Conservation (phyloP, 2,329 filamentous ascomycete species). For the Talaromyces sp. region DNA sequence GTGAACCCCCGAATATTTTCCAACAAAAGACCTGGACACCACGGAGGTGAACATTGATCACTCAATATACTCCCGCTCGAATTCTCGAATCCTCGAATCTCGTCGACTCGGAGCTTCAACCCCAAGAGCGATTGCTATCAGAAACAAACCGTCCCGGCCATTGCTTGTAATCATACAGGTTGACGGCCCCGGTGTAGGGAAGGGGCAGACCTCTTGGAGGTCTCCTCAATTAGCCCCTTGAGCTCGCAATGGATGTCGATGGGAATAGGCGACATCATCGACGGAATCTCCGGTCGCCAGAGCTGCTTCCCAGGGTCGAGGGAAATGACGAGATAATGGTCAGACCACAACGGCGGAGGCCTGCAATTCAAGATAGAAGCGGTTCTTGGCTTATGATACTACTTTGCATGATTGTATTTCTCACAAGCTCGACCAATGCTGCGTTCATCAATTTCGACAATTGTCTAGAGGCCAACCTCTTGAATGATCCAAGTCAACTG, state of each 20-base stretch:
- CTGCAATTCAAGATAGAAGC: not conserved
- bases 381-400: not conserved
- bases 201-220: constrained; percentile 46
- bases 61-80: not conserved
- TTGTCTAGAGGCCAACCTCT: constrained; percentile 64
- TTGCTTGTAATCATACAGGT: constrained; percentile 25
- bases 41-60: not conserved
- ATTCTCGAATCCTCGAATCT: not conserved
- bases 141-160: not conserved
- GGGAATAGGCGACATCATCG: constrained; percentile 25
- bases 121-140: not conserved
- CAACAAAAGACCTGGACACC: not conserved
- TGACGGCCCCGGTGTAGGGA: constrained; percentile 37
- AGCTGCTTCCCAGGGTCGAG: not conserved
- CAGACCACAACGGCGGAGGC: not conserved
- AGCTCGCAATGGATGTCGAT: constrained; percentile 34
- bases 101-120: not conserved
- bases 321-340: constrained; percentile 14
- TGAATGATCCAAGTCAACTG: constrained; percentile 60
- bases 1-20: not conserved
- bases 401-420: not conserved
- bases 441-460: constrained; percentile 78
- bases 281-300: constrained; percentile 15
- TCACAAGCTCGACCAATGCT: constrained; percentile 51
- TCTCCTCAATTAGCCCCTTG: constrained; percentile 35